phyloP scores from a whole-genome alignment of 352 stramenopile species.

The Phytophthora melonis region DNA sequence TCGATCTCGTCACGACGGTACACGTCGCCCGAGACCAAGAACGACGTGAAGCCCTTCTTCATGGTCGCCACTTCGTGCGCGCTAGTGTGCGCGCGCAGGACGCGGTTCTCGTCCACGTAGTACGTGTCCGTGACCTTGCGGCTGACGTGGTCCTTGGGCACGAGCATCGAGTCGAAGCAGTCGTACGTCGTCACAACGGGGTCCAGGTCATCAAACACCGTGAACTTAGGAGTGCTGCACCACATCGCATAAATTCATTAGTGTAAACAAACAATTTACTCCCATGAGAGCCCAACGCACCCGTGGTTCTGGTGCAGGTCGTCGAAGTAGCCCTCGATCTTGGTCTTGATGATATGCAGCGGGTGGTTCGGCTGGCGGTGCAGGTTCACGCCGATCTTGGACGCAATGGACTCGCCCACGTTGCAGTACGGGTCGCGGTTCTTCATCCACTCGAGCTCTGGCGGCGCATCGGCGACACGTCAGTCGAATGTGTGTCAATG shows the following conservation, averaged over 20 bases:
- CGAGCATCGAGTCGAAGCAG: constrained; percentile 94
- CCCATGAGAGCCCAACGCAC: constrained; percentile 27
- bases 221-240: constrained; percentile 76
- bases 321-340: constrained; percentile 93
- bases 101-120: constrained; percentile 85
- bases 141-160: constrained; percentile 91
- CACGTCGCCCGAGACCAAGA: constrained; percentile 95
- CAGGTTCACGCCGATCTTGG: constrained; percentile 91
- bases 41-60: constrained; percentile 88
- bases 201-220: constrained; percentile 87
- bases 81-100: constrained; percentile 92
- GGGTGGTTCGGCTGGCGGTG: constrained; percentile 89
- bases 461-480: neutral
- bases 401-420: constrained; percentile 81
- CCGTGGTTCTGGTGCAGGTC: constrained; percentile 67
- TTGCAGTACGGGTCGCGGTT: constrained; percentile 90
- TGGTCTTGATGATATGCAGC: constrained; percentile 94
- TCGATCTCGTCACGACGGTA: constrained; percentile 99
- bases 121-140: constrained; percentile 91
- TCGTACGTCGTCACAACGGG: constrained; percentile 90
- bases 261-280: neutral
- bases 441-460: constrained; percentile 84
- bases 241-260: constrained; percentile 10
- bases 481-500: constrained; percentile 22
- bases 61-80: constrained; percentile 95